Evolutionary conservation across 2,329 filamentous ascomycete species (phyloP), one percentile per base, ranked within the genome.

Genomic region (Ophiognomonia clavigignenti-juglandacearum): DNA sequence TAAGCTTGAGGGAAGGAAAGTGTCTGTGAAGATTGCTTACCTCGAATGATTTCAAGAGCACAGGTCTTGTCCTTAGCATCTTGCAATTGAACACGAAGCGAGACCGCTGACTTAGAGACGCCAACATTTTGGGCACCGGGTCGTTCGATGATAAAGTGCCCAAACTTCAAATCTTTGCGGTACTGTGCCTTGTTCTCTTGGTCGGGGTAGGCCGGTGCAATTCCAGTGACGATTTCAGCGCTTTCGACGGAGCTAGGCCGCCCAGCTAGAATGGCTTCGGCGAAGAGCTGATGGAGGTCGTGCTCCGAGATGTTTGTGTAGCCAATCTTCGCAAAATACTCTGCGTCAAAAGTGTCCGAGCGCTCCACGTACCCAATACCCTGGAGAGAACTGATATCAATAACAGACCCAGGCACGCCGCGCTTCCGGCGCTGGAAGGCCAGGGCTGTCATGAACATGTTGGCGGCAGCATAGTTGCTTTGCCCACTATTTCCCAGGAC

Each of bases 211-310:
- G n/a, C n/a, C n/a, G n/a, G 4, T 40, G 22, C 38, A n/a, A 31
- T 10, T 1, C 38, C 38, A 14, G 16, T 29, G 13, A 40, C 29
- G 1, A 40, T n/a, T 9, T 40, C 38, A 0, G 24, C 14, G 6
- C 14, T 16, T 4, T 29, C 14, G 9, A 13, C 11, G 7, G 16
- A 40, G 6, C 9, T 8, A 4, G 38, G 38, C 6, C 14, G 16
- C 14, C 38, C 38, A 4, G 13, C n/a, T 10, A 64, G 36, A 6
- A 74, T 61, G 1, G 63, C 66, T 50, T 73, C 68, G 1, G 68
- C 66, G 39, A 74, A 68, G 13, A 66, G 49, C 6, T 67, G 57
- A 43, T 69, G 68, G 4, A 72, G 56, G n/a, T 72, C 70, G 4
- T 51, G 47, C 50, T 72, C 70, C 1, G 51, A 55, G n/a, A 57